Base-by-base conservation (phyloP, 2,329 filamentous ascomycete genomes). In the Knufia petricola region DNA sequence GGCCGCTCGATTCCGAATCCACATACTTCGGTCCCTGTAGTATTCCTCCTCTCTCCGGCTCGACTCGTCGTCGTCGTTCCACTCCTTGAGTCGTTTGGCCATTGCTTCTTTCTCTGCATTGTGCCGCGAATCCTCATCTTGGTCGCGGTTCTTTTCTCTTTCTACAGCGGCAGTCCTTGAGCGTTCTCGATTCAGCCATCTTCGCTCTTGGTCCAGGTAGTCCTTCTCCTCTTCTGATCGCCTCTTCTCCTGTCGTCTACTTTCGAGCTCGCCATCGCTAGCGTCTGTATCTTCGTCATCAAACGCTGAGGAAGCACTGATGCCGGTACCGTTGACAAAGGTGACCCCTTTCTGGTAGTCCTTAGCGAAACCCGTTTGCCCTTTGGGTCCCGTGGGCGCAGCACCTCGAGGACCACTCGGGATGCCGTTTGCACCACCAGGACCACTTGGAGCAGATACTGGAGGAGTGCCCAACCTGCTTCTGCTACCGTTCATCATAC, bases 221-320 rank as follows among this genome's bases (percentile, higher is more conserved):
- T 79, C 72, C 61, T 89, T 87, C 41, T 95, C 85, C 0, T 81
- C 75, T 19, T 95, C 88, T 0, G 81, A 74, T 30, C 84, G 76
- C 56, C 82, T 80, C 65, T 87, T 89, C 20, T 78, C 77, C 54
- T 79, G 68, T 15, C 84, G 79, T 40, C 88, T 77, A 23, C 75
- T 75, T 63, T 94, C 82, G 0, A 96, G 72, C 63, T 96, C 90
- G 10, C 84, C 81, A 60, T 98, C 92, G 55, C 83, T 87, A 2
- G 87, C 87, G 43, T 92, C 83, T 6, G 86, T 87, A 41, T 95
- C 87, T 32, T 95, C 87, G 37, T 92, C 87, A 45, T 94, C 87
- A 10, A 76, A 76, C 53, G 55, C 64, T 49, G 61, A 60, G n/a
- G 68, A 67, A 23, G 79, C 78, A 56, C 82, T 85, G 1, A 81